Base-by-base conservation (phyloP, 495 filamentous ascomycete genomes). In the Penicillium cinerascens region DNA sequence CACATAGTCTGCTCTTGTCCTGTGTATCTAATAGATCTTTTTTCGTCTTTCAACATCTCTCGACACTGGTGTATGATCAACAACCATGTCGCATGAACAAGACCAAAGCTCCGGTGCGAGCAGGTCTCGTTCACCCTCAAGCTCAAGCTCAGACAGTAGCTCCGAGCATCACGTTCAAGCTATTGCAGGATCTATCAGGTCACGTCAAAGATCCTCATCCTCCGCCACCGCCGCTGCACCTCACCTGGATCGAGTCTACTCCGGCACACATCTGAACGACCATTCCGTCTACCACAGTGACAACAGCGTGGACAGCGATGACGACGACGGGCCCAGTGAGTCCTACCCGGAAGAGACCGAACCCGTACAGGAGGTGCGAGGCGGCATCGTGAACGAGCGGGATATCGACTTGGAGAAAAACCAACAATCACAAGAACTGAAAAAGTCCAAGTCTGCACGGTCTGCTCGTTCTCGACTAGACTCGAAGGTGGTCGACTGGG, bases 41-140 rank as follows among this genome's bases (percentile, higher is more conserved):
- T 25, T 11, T 23, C 22, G 7, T 25, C n/a, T 7, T n/a, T 49
- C 13, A 2, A 11, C 35, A 38, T 7, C 16, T 7, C 36, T 41
- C 6, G 6, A 2, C 13, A 3, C 13, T 26, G 23, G 16, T 43
- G 13, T 16, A 36, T 35, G 25, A 33, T 33, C 27, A 36, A 44
- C 36, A 43, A 38, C 36, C 25, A 56, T 56, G 54, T 37, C 43
- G 8, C 26, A 56, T 16, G 39, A 43, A 21, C 18, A 27, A 8
- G 39, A 49, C 18, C 50, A 42, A 11, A 9, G 18, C 36, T 42
- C 59, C 92, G 89, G 87, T 68, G 92, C 49, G 87, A 82, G 39
- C 36, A 54, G 46, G 23, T 40, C 56, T 33, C 42, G 40, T 20
- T 51, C 58, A 27, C 38, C 36, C 4, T 59, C 57, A 16, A 21